Base-by-base conservation (phyloP, 2,329 filamentous ascomycete genomes). In the Lasiodiplodia theobromae region DNA sequence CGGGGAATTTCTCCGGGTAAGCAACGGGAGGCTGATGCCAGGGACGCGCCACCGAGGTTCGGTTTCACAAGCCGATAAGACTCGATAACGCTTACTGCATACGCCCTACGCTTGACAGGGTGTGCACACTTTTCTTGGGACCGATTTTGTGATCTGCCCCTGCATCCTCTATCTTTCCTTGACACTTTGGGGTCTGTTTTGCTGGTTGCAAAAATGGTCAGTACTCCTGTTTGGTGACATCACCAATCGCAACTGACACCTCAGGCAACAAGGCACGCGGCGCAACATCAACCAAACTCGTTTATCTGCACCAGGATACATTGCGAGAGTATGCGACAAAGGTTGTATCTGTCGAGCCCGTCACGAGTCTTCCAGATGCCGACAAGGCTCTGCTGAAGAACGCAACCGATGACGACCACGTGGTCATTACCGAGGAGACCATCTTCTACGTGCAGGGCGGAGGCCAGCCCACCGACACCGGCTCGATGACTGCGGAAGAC, bases 361-460 rank as follows among this genome's bases (percentile, higher is more conserved):
- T 89, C 69, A 73, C 81, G 0, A 75, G 79, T 2, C 82, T 91
- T 0, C 82, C 86, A 3, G 80, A 85, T 40, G 77, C 81, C 38
- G 86, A 87, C 68, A 84, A 81, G 64, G 74, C 79, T 7, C 84
- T 92, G 11, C 89, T 89, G 81, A 91, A 91, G 74, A 79, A 85
- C 14, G 83, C 80, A 4, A 75, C 75, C 10, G 82, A 85, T 5
- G 76, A 83, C 1, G 83, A 87, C 71, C 83, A 85, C 73, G 85
- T 88, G n/a, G 77, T 92, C 23, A 83, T 88, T 6, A 91, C 88
- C 0, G 81, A 86, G 2, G 79, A 86, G 57, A 93, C 91, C n/a
- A 89, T 93, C 70, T 93, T 93, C 78, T 89, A 93, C 70, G 88
- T 89, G 0, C 91, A 93, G 77, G 91, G 91, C 23, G 91, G 91